Percentiles rank a stretch among this genome's conserved stretches.
Evolutionary conservation across 208 protist species (phyloP).

Genomic region (Trypanosoma melophagium): DNA sequence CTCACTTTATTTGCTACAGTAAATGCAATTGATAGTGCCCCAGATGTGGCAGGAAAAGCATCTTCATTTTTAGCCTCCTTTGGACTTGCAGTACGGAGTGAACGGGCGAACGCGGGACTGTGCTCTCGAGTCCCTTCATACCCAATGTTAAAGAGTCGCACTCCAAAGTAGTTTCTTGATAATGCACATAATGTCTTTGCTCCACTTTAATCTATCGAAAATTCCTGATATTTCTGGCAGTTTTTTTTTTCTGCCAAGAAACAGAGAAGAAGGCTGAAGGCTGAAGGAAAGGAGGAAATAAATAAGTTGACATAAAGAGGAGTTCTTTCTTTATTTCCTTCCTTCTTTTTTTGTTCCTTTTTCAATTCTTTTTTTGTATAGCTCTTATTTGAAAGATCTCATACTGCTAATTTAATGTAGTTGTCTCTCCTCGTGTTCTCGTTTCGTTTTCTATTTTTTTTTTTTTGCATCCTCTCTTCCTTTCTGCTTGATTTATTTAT

Average conservation of each 20-base stretch:
- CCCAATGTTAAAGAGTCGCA: conserved; percentile 24
- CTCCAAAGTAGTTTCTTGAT: conserved; percentile 9
- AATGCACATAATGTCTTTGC: not conserved
- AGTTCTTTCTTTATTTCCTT: no score
- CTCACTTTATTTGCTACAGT: conserved; percentile 4
- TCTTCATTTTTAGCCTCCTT: conserved; percentile 18
- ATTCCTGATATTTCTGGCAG: not conserved
- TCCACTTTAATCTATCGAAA: conserved; percentile 2
- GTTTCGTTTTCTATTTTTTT: not conserved
- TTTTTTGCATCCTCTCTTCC: conserved; percentile 7
- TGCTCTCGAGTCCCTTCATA: conserved; percentile 22
- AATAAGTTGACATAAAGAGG: no score
- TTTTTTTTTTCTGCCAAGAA: no score
- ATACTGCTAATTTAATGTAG: no score
- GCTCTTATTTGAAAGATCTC: no score
- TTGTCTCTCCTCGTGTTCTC: no score
- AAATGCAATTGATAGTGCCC: conserved; percentile 15
- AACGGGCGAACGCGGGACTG: conserved; percentile 14
- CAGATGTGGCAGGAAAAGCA: conserved; percentile 14
- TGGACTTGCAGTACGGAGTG: conserved; percentile 9
- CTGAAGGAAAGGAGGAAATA: not conserved
- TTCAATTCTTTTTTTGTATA: no score
- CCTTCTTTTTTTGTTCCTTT: no score
- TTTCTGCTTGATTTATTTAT: conserved; percentile 1
- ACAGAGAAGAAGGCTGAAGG: no score